Conservation (phyloP, 1,139 yeast species). For the Saccharomyces uvarum region DNA sequence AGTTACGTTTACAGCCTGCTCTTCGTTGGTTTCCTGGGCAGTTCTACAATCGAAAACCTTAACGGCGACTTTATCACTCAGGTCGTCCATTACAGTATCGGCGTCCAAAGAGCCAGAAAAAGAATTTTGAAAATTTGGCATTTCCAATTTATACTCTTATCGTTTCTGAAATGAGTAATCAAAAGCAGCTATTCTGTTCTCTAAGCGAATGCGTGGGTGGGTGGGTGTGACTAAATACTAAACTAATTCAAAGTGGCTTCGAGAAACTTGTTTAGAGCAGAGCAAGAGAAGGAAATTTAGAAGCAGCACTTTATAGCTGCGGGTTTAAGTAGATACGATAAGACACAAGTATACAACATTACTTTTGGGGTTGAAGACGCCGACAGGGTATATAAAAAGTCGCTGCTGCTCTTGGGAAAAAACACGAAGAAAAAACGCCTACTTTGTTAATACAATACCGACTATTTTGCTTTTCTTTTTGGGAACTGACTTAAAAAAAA, state of each 20-base stretch:
- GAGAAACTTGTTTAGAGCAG: neutral
- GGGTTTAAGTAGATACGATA: neutral
- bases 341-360: neutral
- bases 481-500: neutral
- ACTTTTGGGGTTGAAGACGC: neutral
- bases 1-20: neutral
- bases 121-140: neutral
- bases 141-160: neutral
- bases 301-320: neutral
- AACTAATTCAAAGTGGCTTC: neutral
- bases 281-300: neutral
- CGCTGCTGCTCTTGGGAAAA: neutral
- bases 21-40: neutral
- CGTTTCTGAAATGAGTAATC: neutral
- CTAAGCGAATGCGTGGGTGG: neutral
- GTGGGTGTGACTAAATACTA: neutral
- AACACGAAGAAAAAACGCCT: neutral
- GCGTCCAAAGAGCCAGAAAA: neutral
- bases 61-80: neutral
- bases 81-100: neutral
- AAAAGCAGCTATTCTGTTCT: neutral
- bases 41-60: neutral
- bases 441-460: neutral
- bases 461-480: neutral
- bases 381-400: neutral